Evolutionary conservation across 2,329 filamentous ascomycete genomes (phyloP).

Genomic region (Fusarium musae): DNA sequence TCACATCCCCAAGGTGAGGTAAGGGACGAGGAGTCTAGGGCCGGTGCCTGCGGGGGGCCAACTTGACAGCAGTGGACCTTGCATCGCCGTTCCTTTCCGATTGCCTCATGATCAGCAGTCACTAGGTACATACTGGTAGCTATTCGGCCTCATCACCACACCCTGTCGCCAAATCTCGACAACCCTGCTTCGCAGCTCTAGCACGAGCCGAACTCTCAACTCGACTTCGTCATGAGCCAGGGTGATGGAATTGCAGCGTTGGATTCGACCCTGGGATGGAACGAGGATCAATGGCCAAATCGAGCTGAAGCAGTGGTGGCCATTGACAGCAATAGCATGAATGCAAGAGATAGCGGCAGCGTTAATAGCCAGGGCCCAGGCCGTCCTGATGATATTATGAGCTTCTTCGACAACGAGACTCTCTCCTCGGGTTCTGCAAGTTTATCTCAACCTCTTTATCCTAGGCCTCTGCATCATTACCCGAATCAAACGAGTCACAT

Average conservation of each 20-base stretch:
- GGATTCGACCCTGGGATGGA: conserved; percentile 37
- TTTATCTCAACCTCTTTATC: conserved; percentile 28
- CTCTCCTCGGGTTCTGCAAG: conserved; percentile 38
- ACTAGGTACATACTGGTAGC: conserved; percentile 8
- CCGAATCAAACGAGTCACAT: conserved; percentile 19
- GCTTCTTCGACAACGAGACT: conserved; percentile 45
- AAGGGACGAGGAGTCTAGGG: conserved; percentile 15
- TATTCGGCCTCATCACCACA: conserved; percentile 36
- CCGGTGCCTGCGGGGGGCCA: conserved; percentile 21
- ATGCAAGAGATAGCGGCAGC: conserved; percentile 23
- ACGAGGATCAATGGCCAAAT: conserved; percentile 29
- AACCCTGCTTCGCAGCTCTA: conserved; percentile 35
- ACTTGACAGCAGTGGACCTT: conserved; percentile 42
- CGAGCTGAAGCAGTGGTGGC: conserved; percentile 24
- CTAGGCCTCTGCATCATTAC: conserved; percentile 37
- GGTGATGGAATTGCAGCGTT: conserved; percentile 37
- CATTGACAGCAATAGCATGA: conserved; percentile 27
- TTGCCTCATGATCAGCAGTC: conserved; percentile 43
- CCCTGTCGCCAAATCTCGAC: conserved; percentile 37
- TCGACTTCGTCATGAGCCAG: conserved; percentile 42
- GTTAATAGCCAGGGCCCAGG: conserved; percentile 29
- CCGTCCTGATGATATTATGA: conserved; percentile 40
- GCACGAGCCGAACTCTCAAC: conserved; percentile 26
- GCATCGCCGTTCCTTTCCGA: conserved; percentile 42
- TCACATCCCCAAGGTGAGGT: conserved; percentile 17